A percentile compares a stretch with the other conserved stretches of the same genome.
Evolutionary conservation across 257 asterid genomes (phyloP).

Genomic region (Agastache rugosa): DNA sequence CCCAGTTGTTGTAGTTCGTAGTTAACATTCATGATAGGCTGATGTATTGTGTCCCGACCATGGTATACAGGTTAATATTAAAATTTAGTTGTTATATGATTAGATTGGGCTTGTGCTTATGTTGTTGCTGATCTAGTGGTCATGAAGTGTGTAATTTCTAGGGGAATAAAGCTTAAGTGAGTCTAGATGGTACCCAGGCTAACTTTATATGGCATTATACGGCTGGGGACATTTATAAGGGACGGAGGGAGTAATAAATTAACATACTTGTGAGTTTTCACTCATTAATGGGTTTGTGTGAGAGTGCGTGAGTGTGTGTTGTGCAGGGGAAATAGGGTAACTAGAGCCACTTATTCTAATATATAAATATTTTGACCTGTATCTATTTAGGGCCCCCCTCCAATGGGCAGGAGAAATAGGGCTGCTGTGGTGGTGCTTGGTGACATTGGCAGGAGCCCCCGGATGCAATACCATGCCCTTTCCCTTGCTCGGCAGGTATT

Average conservation of each 20-base stretch:
- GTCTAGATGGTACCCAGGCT: constrained; percentile 16
- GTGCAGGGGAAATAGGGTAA: too few species aligned
- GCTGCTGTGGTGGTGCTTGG: constrained; percentile 96
- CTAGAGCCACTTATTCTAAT: neutral
- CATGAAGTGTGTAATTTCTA: neutral
- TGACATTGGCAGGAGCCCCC: constrained; percentile 95
- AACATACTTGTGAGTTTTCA: too few species aligned
- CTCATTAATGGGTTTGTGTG: too few species aligned
- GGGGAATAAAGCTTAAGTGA: constrained; percentile 17
- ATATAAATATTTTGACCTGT: neutral
- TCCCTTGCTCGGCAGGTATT: constrained; percentile 91
- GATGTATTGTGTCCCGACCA: neutral
- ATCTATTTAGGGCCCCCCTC: constrained; percentile 25
- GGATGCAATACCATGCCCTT: constrained; percentile 97
- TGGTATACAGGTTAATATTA: neutral
- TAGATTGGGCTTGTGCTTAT: neutral
- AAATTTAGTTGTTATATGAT: neutral
- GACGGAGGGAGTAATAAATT: too few species aligned
- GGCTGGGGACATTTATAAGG: too few species aligned
- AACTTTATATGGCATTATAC: constrained; percentile 3
- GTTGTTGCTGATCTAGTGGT: neutral
- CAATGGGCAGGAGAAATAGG: constrained; percentile 69
- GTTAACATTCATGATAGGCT: neutral
- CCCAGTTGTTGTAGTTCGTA: neutral
- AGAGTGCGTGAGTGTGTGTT: too few species aligned